phyloP scores from a whole-genome alignment of 768 basidiomycete species.

The Boletus barrowsii region DNA sequence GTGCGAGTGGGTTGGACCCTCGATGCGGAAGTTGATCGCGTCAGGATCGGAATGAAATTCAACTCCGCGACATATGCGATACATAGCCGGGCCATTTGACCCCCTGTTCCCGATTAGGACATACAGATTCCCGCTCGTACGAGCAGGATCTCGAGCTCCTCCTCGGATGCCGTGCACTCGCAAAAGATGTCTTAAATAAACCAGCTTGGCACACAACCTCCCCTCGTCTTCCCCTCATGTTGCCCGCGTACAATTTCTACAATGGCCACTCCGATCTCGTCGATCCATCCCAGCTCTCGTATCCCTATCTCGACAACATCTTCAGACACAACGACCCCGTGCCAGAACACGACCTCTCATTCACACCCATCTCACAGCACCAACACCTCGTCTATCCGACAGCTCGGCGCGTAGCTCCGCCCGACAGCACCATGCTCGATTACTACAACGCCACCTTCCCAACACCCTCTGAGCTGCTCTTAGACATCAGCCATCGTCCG shows the following conservation, averaged over 20 bases:
- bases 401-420: not conserved
- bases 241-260: slow-evolving; percentile 6
- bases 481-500: slow-evolving; percentile 33
- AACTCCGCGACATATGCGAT: slow-evolving; percentile 21
- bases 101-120: not conserved
- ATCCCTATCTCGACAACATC: slow-evolving; percentile 16
- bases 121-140: not conserved
- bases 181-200: not conserved
- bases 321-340: slow-evolving; percentile 1
- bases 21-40: slow-evolving; percentile 24
- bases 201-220: too few species aligned
- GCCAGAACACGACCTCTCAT: slow-evolving; percentile 2
- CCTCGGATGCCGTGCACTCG: slow-evolving; percentile 25
- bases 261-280: slow-evolving; percentile 7
- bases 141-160: slow-evolving; percentile 4
- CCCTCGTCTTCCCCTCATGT: not conserved
- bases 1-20: not conserved
- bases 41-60: slow-evolving; percentile 20
- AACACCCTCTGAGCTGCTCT: slow-evolving; percentile 63
- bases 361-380: slow-evolving; percentile 9
- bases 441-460: slow-evolving; percentile 41
- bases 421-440: slow-evolving; percentile 11
- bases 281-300: slow-evolving; percentile 4
- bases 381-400: slow-evolving; percentile 14
- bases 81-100: not conserved